phyloP scores from a whole-genome alignment of 169 alveolate species.

The Eimeria tenella region DNA sequence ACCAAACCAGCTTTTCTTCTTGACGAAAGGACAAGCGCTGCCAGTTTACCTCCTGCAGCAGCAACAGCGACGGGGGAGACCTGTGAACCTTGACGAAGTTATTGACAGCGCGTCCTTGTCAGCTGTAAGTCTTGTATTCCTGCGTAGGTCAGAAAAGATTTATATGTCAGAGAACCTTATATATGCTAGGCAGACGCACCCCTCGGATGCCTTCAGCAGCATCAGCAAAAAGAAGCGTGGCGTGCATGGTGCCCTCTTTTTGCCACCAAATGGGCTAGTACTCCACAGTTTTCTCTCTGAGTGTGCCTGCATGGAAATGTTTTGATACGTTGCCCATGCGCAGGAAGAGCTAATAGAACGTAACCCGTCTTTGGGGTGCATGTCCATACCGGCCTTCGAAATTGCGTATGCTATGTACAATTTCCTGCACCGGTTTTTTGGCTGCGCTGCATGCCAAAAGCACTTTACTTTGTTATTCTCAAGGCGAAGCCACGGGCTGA shows the following conservation, averaged over 20 bases:
- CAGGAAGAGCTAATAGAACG: constrained; percentile 52
- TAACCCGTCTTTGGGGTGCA: constrained; percentile 27
- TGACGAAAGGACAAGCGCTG: constrained; percentile 12
- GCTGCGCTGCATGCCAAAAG: constrained; percentile 39
- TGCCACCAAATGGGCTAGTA: too few species aligned
- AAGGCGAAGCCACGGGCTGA: constrained; percentile 30
- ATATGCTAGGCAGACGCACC: too few species aligned
- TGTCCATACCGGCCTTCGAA: constrained; percentile 51
- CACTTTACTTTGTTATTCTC: constrained; percentile 32
- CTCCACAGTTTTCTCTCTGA: too few species aligned
- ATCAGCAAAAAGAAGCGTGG: too few species aligned
- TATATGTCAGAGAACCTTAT: too few species aligned
- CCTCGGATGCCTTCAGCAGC: too few species aligned
- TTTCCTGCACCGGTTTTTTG: constrained; percentile 47
- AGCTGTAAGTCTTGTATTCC: not conserved
- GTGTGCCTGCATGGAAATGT: too few species aligned
- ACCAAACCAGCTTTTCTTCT: constrained; percentile 3
- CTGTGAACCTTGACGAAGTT: not conserved
- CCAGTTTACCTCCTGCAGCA: constrained; percentile 27
- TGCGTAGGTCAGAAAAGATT: not conserved
- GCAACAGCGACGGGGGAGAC: constrained; percentile 32
- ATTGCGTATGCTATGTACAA: constrained; percentile 38
- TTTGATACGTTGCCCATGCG: not conserved
- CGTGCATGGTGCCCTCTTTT: too few species aligned
- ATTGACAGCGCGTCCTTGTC: constrained; percentile 30